phyloP scores from a whole-genome alignment of 345 rosid species.

The Salix caprea region DNA sequence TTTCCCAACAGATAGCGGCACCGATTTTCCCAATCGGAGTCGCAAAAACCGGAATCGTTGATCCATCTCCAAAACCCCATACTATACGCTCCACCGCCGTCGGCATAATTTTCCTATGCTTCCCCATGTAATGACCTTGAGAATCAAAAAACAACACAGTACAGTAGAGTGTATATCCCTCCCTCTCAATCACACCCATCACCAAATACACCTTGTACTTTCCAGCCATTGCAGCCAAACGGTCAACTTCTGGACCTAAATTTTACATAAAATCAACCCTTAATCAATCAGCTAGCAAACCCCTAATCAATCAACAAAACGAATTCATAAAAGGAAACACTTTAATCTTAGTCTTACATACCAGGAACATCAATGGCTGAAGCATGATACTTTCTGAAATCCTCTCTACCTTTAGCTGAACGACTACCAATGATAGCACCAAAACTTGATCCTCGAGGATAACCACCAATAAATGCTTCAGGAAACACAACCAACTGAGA shows the following conservation, averaged over 20 bases:
- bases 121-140: conserved; percentile 75
- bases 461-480: conserved; percentile 90
- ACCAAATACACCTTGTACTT: conserved; percentile 78
- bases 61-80: conserved; percentile 98
- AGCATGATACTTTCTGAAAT: conserved; percentile 79
- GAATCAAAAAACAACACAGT: conserved; percentile 72
- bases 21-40: conserved; percentile 83
- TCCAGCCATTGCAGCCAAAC: conserved; percentile 81
- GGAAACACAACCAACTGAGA: conserved; percentile 90
- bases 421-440: conserved; percentile 71
- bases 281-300: no score
- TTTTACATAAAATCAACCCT: not conserved
- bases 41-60: conserved; percentile 77
- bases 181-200: conserved; percentile 93
- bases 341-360: conserved; percentile 7
- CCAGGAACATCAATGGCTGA: conserved; percentile 90
- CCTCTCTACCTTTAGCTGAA: conserved; percentile 73
- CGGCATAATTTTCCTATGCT: conserved; percentile 92
- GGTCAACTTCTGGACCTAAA: conserved; percentile 79
- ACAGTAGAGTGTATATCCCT: conserved; percentile 87
- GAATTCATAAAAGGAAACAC: not conserved
- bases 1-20: conserved; percentile 94
- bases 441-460: conserved; percentile 82
- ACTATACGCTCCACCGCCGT: conserved; percentile 81
- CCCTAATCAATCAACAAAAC: not conserved